phyloP scores from a whole-genome alignment of 2,329 filamentous ascomycete species.

The Diaporthe caulivora region DNA sequence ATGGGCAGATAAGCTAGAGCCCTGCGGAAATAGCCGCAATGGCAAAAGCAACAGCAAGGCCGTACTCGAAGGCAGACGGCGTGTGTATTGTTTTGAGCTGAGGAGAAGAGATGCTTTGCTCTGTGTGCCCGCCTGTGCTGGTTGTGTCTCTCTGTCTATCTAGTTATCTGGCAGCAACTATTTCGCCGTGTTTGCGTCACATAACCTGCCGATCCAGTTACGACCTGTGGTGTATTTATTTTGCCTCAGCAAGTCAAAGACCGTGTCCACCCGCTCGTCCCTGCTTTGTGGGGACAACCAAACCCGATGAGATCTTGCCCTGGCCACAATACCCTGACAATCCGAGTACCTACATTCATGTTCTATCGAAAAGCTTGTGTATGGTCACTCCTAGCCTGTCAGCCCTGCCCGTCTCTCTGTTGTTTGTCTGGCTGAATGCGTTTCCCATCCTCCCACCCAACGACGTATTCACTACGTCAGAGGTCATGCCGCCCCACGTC shows the following conservation, averaged over 20 bases:
- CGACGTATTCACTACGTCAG: conserved; percentile 33
- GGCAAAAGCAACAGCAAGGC: neutral
- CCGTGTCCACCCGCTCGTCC: conserved; percentile 23
- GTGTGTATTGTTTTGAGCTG: neutral
- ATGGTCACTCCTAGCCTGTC: neutral
- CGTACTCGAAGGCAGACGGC: neutral
- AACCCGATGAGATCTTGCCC: neutral
- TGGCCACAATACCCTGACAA: neutral
- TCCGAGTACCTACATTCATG: neutral
- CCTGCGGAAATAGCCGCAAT: conserved; percentile 14
- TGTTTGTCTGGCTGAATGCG: neutral
- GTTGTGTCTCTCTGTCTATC: neutral
- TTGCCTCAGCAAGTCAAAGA: neutral
- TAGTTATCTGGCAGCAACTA: neutral
- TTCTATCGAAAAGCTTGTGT: conserved; percentile 1
- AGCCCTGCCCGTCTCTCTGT: neutral
- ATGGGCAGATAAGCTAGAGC: conserved; percentile 15
- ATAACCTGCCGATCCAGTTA: neutral
- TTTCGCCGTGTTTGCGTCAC: neutral
- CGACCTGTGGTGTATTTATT: neutral
- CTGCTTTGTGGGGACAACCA: conserved; percentile 11
- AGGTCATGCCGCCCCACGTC: conserved; percentile 26
- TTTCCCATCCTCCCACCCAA: neutral
- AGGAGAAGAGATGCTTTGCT: neutral
- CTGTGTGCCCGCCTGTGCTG: neutral